A percentile compares a stretch with the other conserved stretches of the same genome.
Evolutionary conservation across 2,329 filamentous ascomycete genomes (phyloP).

Genomic region (Penicillium sp.): DNA sequence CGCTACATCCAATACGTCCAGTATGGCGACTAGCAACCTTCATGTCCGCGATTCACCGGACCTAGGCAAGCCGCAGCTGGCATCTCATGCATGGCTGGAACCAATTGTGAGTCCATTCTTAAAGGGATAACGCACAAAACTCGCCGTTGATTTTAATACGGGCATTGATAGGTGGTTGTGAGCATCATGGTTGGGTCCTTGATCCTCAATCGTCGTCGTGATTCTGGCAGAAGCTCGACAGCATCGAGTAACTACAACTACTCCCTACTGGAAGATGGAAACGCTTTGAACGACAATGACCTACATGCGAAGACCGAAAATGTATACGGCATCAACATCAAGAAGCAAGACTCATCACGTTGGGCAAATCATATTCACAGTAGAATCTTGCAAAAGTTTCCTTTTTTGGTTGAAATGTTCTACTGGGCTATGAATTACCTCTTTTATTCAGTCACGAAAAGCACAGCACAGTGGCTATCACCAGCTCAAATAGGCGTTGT

Average conservation of each 20-base stretch:
- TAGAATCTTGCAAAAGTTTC: slow-evolving; percentile 65
- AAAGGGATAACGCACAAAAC: too few relatives aligned
- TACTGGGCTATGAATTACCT: slow-evolving; percentile 69
- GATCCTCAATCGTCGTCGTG: slow-evolving; percentile 49
- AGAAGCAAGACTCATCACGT: slow-evolving; percentile 61
- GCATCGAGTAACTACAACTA: background rate
- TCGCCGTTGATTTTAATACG: background rate
- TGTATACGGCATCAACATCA: slow-evolving; percentile 50
- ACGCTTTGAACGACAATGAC: slow-evolving; percentile 49
- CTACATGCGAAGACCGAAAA: slow-evolving; percentile 30
- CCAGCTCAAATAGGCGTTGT: slow-evolving; percentile 51
- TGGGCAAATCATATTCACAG: slow-evolving; percentile 63
- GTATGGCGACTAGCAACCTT: background rate
- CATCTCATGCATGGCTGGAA: slow-evolving; percentile 37
- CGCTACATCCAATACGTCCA: background rate
- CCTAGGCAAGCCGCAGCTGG: slow-evolving; percentile 39
- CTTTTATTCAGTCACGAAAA: slow-evolving; percentile 63
- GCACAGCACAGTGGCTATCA: slow-evolving; percentile 53
- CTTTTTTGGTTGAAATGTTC: slow-evolving; percentile 72
- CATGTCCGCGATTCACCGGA: slow-evolving; percentile 19
- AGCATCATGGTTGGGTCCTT: slow-evolving; percentile 52
- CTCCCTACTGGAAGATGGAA: slow-evolving; percentile 17
- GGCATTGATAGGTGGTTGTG: slow-evolving; percentile 47
- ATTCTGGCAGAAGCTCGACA: slow-evolving; percentile 33
- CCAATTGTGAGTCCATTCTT: slow-evolving; percentile 31